These are phyloP conservation scores for grape (Vitis vinifera) DNA, from an alignment of 164 flowering plant species.

Conservation along the genomic window ASM3070453v1 NC_081808.1:2691001-2691500, in stretches of 20 bases:
- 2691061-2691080: conserved; percentile 36
- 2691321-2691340: conserved; percentile 15
- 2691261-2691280: conserved; percentile 37
- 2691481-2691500: not conserved
- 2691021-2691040: conserved; percentile 43
- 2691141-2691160: conserved; percentile 30
- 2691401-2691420: conserved; percentile 25
- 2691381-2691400: conserved; percentile 60
- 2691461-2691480: not conserved
- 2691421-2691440: conserved; percentile 25
- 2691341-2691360: conserved; percentile 46
- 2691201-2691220: conserved; percentile 17
- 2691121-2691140: not conserved
- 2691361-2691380: conserved; percentile 55
- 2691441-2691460: too few species aligned
- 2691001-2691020: conserved; percentile 18
- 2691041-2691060: conserved; percentile 42
- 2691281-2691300: conserved; percentile 35
- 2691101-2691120: not conserved
- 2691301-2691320: conserved; percentile 47
- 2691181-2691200: conserved; percentile 22
- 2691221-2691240: conserved; percentile 46
- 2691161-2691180: conserved; percentile 30
- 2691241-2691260: conserved; percentile 29
- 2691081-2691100: conserved; percentile 25